Base-by-base conservation (phyloP, 2,329 filamentous ascomycete species). In the Penicillium expansum region DNA sequence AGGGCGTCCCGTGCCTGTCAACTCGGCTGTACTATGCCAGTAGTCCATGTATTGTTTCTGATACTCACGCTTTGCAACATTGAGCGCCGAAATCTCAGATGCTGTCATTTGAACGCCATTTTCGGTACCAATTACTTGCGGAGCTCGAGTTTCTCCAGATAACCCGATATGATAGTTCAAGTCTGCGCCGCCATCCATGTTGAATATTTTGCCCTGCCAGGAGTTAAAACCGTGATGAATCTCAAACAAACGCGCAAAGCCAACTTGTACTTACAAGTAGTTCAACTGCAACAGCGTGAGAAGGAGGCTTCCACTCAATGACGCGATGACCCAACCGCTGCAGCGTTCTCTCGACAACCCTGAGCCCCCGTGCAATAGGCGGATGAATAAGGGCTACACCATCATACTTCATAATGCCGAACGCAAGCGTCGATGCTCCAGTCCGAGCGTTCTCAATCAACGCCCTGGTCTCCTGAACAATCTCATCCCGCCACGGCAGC, bases 1-100 rank as follows among this genome's bases (percentile, higher is more conserved):
- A 1, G 80, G 74, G 48, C 78, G 74, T 0, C 78, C 77, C 2
- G 73, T 82, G 27, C 77, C 79, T 0, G 82, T 84, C n/a, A 75
- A 45, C 4, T 75, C 69, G 0, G 71, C 74, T 0, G 83, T 86
- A 14, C 75, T 79, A 59, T 86, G 86, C 85, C 84, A 87, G 65
- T 86, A 87, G 50, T 87, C 84, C 69, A 85, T 79, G 61, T 87
- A 88, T 18, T 76, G 71, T 56, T 82, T 82, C 63, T 86, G 82
- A 48, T 79, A 82, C 27, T 81, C 75, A 1, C 84, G 76, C 56
- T 83, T 83, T 16, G 72, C 69, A 2, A 86, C 69, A 6, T 86
- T 86, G 45, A 79, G 62, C 2, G 69, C 74, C 44, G 79, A 76
- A 50, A 82, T 76, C 24, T 78, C 71, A 5, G 63, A 69, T 0